Base-by-base conservation (phyloP, 2,329 filamentous ascomycete species). In the Chalaropsis ovoidea region DNA sequence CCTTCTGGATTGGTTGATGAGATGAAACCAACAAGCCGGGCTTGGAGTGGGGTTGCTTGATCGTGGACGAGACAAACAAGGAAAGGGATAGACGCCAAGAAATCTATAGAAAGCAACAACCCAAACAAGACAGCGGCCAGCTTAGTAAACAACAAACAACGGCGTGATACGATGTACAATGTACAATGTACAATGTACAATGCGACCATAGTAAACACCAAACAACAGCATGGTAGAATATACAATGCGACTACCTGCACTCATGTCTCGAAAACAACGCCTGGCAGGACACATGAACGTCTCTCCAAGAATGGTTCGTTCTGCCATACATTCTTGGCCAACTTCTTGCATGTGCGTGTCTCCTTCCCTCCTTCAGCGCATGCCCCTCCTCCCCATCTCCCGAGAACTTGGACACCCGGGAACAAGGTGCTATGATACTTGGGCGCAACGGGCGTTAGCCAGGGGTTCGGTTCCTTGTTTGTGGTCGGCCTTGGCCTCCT, bases 61-160 rank as follows among this genome's bases (percentile, higher is more conserved):
- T 7, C 47, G 24, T 27, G 47, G 47, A 3, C 47, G 47, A 58
- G 54, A 17, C 27, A 35, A 39, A 58, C 54, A 19, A 17, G 54
- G 54, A 31, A 58, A 39, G 54, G 1, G 52, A 31, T 56, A 17
- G 52, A 35, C 52, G 17, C 54, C n/a, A 58, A 56, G 13, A 17
- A 35, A 19, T 15, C 54, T 35, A 58, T 24, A 58, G 27, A 58
- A 58, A 39, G 54, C 54, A 58, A 58, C 54, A 35, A 27, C 27
- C 54, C 54, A 58, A 35, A 52, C 10, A 27, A 11, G 22, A 27
- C 47, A 24, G 47, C 47, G 19, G 47, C 47, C 47, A 1, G 22
- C 19, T 22, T 52, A 15, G 3, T 27, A 24, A 24, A 49, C n/a
- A 31, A 31, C 31, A 2, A 39, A 19, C 8, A n/a, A n/a, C n/a